Base-by-base conservation (phyloP, 306 rosid species). In the Glycyrrhiza uralensis region DNA sequence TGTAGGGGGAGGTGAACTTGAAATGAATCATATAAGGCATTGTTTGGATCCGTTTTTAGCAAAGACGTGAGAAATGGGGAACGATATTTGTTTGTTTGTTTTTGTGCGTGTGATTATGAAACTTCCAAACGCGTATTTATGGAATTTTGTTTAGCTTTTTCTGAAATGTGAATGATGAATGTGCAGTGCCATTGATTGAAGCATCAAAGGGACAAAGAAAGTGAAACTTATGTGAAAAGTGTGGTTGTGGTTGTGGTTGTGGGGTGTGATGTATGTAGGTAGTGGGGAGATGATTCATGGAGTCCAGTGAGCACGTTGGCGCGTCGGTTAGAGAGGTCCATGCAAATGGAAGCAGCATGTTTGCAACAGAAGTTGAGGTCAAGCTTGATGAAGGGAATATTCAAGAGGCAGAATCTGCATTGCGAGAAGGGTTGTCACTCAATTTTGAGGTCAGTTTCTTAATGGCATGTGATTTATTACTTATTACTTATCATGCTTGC, bases 351-450 rank as follows among this genome's bases (percentile, higher is more conserved):
- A 54, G 75, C 58, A 42, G 71, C 62, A 85, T 90, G 83, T 56
- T 32, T 54, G 52, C 97, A 54, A 63, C 89, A 12, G 94, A 87
- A 69, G 93, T 90, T 69, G 92, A 89, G 82, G 94, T 88, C 13
- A 93, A 86, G 81, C 93, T 93, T 19, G 97, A 90, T 64, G 89
- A 93, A 81, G 98, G 98, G 76, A 89, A 93, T 79, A 89, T 90
- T 83, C 90, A 90, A 74, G 98, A 87, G 78, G 98, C 98, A 0
- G 98, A 93, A 72, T 77, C 89, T 30, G 82, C 98, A 6, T 79
- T 93, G 76, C 76, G 90, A 75, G 98, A 93, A 41, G 97, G 97
- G 44, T 69, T 93, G 72, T 90, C 96, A 1, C 90, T 93, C 78
- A 93, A 91, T 83, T 90, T 82, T 56, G 97, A 93, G 97, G 98